phyloP scores from a whole-genome alignment of 2,329 filamentous ascomycete species.

The Cordyceps cicadae region DNA sequence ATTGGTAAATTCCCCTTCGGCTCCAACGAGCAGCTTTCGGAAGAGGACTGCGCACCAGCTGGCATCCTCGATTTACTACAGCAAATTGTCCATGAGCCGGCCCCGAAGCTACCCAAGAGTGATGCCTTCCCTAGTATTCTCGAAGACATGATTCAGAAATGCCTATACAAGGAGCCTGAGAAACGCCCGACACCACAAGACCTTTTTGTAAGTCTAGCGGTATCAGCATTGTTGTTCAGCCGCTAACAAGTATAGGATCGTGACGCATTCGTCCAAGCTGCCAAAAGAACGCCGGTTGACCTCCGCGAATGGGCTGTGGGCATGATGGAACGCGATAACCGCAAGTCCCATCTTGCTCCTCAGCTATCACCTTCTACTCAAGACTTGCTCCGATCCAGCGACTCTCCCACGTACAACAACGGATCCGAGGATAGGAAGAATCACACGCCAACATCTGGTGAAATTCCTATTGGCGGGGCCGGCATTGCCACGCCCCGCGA shows the following conservation, averaged over 20 bases:
- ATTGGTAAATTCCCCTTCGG: constrained; percentile 97
- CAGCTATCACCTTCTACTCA: constrained; percentile 71
- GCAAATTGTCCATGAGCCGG: constrained; percentile 94
- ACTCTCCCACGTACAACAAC: constrained; percentile 44
- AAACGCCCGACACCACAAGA: constrained; percentile 87
- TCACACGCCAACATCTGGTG: constrained; percentile 60
- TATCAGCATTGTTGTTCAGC: not conserved
- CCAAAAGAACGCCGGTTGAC: constrained; percentile 92
- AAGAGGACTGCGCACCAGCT: constrained; percentile 75
- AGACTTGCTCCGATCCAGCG: constrained; percentile 59
- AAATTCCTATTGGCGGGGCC: constrained; percentile 58
- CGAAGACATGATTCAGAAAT: constrained; percentile 96
- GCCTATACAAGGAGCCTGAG: constrained; percentile 81
- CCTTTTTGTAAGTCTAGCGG: constrained; percentile 63
- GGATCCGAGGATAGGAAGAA: constrained; percentile 36
- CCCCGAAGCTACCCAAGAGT: constrained; percentile 88
- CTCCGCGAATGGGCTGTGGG: constrained; percentile 87
- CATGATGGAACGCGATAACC: constrained; percentile 90
- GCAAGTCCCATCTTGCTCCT: constrained; percentile 85
- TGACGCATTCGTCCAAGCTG: constrained; percentile 90
- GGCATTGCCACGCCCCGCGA: constrained; percentile 47
- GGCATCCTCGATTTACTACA: constrained; percentile 93
- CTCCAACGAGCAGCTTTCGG: constrained; percentile 59
- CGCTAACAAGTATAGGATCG: constrained; percentile 53
- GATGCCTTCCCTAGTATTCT: constrained; percentile 93